phyloP scores from a whole-genome alignment of 2,329 filamentous ascomycete genomes.

The Fusarium miscanthi region DNA sequence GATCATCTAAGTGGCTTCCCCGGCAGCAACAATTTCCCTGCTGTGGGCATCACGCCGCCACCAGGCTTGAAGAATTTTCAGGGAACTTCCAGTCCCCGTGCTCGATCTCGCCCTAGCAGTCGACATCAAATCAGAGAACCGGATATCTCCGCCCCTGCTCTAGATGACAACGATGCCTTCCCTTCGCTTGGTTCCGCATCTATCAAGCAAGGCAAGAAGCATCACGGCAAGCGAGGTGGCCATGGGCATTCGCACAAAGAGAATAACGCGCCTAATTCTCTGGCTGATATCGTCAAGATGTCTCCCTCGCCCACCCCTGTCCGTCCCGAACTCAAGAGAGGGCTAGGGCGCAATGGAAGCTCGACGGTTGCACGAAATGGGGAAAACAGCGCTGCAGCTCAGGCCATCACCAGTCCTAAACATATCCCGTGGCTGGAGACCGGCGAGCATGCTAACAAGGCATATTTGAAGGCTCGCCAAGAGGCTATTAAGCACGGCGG shows the following conservation, averaged over 20 bases:
- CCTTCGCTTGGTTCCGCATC: constrained; percentile 84
- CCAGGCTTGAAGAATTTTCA: constrained; percentile 76
- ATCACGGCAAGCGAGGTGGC: constrained; percentile 89
- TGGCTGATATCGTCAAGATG: constrained; percentile 97
- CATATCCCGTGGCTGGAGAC: constrained; percentile 98
- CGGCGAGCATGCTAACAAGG: constrained; percentile 88
- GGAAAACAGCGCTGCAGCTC: constrained; percentile 83
- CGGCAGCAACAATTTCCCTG: constrained; percentile 62
- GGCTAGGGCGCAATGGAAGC: constrained; percentile 69
- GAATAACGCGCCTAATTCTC: constrained; percentile 75
- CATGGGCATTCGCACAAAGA: constrained; percentile 80
- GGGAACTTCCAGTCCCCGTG: constrained; percentile 70
- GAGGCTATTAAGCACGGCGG: constrained; percentile 98
- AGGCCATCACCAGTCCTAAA: constrained; percentile 86
- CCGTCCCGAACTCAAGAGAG: constrained; percentile 69
- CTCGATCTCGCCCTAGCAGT: constrained; percentile 86
- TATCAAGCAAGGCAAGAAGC: constrained; percentile 84
- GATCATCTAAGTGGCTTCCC: constrained; percentile 68
- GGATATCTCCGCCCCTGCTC: constrained; percentile 76
- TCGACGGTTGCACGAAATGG: constrained; percentile 71
- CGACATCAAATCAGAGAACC: constrained; percentile 72
- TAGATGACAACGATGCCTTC: constrained; percentile 96
- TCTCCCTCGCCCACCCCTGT: constrained; percentile 82
- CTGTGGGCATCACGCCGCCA: constrained; percentile 70
- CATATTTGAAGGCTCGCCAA: constrained; percentile 92